Base-by-base conservation (phyloP, 2,329 filamentous ascomycete genomes). In the Malbranchea cinnamomea region DNA sequence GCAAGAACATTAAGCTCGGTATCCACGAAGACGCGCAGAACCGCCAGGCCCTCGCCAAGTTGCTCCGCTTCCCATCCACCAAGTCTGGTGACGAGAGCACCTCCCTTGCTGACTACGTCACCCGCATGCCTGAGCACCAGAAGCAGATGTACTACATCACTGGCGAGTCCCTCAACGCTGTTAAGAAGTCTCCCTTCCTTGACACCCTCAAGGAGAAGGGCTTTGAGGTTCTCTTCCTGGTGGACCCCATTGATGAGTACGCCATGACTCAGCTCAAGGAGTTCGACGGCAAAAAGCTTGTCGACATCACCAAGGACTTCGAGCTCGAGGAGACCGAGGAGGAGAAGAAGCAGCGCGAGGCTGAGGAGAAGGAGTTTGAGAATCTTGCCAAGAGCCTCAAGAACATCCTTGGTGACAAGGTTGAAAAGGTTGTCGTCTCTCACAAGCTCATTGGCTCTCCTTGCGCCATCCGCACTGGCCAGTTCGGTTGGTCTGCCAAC, bases 71-170 rank as follows among this genome's bases (percentile, higher is more conserved):
- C 79, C 78, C 80, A 76, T 94, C 87, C 37, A 98, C 89, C 71
- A 95, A 94, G 77, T 92, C 87, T 61, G 85, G 82, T 45, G 87
- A 93, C 49, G 89, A 98, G 70, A 64, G 70, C 54, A 95, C 87
- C 48, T 98, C 89, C 33, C 81, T 98, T 57, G 60, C 77, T 40
- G 89, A 98, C 78, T 98, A 98, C 65, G 71, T 95, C 60, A 94
- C 89, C 46, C 89, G 89, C 67, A 98, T 98, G 89, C 79, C 83
- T 37, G 87, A 95, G 73, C 87, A 95, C 73, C 89, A 98, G 78
- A 94, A 95, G 78, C 85, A 98, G 68, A 84, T 98, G 66, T 98
- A 98, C 79, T 98, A 95, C 82, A 98, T 98, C 73, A 98, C 89
- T 42, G 89, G 89, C 67, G 89, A 98, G 77, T 93, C 87, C 35